These are phyloP conservation scores for Fomes fomentarius DNA, from an alignment of 1,284 basidiomycete species.

Conservation along the genomic window DNA sequence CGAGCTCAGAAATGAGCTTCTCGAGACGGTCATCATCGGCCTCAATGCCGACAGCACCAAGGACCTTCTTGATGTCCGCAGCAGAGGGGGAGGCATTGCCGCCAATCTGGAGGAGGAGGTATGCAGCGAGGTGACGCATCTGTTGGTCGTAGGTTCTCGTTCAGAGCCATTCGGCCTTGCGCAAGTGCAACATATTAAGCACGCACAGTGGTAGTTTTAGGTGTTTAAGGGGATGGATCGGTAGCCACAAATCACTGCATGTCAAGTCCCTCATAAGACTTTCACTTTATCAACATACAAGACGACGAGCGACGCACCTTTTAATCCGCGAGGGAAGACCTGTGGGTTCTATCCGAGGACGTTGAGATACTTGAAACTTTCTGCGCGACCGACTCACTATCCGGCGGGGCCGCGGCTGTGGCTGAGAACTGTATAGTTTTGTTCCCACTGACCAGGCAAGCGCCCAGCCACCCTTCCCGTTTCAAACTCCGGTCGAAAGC, in stretches of 20 bases:
- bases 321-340: slow-evolving; percentile 89
- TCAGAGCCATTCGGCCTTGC: slow-evolving; percentile 5
- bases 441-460: slow-evolving; percentile 42
- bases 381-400: slow-evolving; percentile 13
- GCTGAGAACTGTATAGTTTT: slow-evolving; percentile 60
- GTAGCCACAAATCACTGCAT: slow-evolving; percentile 87
- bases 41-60: slow-evolving; percentile 89
- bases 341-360: slow-evolving; percentile 84
- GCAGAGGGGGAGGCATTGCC: slow-evolving; percentile 91
- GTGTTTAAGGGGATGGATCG: slow-evolving; percentile 47
- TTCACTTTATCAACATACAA: background rate
- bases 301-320: slow-evolving; percentile 48
- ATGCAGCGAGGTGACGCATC: slow-evolving; percentile 98
- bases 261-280: background rate
- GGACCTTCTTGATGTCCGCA: slow-evolving; percentile 89
- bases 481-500: slow-evolving; percentile 47
- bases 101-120: slow-evolving; percentile 95
- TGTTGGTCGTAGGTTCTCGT: slow-evolving; percentile 34
- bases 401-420: slow-evolving; percentile 20
- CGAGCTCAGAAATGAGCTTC: slow-evolving; percentile 90
- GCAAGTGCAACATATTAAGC: background rate
- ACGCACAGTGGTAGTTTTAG: slow-evolving; percentile 47
- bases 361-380: slow-evolving; percentile 14
- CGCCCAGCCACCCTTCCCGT: slow-evolving; percentile 31
- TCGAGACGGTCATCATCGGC: slow-evolving; percentile 84